Evolutionary conservation across 2,329 filamentous ascomycete genomes (phyloP).

Genomic region (Venturia aucupariae): DNA sequence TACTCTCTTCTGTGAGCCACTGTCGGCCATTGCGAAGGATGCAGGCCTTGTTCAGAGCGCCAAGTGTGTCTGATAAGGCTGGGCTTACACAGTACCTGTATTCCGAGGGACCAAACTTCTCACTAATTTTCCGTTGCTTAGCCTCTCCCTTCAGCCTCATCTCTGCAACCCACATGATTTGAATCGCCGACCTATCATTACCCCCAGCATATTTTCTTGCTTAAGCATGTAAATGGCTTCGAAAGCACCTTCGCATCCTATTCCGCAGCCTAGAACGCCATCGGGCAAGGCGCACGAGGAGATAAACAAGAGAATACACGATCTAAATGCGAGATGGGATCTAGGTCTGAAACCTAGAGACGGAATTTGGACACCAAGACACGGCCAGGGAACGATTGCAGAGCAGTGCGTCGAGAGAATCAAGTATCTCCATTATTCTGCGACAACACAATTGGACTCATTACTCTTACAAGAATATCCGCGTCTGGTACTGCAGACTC

Average conservation of each 20-base stretch:
- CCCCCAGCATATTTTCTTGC: background rate
- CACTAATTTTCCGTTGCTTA: background rate
- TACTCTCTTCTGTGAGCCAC: background rate
- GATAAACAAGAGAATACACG: conserved; percentile 3
- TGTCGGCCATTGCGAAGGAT: too few species aligned
- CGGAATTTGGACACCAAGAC: background rate
- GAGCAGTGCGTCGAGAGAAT: conserved; percentile 9
- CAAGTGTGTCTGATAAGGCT: background rate
- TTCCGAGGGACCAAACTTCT: background rate
- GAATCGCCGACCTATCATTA: background rate
- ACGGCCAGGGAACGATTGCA: background rate
- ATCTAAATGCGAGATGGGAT: background rate
- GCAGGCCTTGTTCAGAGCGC: too few species aligned
- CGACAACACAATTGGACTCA: background rate
- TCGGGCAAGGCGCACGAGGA: background rate
- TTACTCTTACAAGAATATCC: background rate
- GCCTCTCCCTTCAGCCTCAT: background rate
- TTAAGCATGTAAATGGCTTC: background rate
- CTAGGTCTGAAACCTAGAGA: conserved; percentile 5
- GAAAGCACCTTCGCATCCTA: background rate
- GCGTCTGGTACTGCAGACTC: background rate
- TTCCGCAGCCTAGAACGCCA: conserved; percentile 2
- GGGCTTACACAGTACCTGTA: background rate
- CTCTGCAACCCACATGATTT: background rate
- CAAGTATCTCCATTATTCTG: conserved; percentile 2